Base-by-base conservation (phyloP, 75 land plant species). In the Ceratopteris richardii region DNA sequence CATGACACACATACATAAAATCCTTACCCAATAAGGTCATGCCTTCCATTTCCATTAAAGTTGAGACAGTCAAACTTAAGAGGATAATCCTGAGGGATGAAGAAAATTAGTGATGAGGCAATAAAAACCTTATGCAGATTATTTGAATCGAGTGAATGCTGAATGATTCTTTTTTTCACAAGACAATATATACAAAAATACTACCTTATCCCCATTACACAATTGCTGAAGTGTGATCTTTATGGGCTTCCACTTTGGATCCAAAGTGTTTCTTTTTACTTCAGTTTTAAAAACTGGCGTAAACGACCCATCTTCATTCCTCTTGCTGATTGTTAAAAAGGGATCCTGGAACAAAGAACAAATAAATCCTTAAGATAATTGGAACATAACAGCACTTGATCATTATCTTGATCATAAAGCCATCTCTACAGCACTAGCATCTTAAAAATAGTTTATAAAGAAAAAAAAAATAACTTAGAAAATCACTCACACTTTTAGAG, bases 201-300 rank as follows among this genome's bases (percentile, higher is more conserved):
- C 37, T 58, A 66, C 68, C 68, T 27, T 58, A 21, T 66, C 62
- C 1, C 68, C 68, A 58, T 66, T 66, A 28, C 50, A 42, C 18
- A 66, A 50, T 44, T 87, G 85, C 44, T 83, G 85, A 58, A 74
- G 60, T n/a, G 67, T 77, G 24, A 86, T 58, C 31, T 40, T 57
- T 14, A 91, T 28, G 24, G 87, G 83, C 48, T 71, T 87, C 93
- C 93, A 91, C 13, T 29, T 48, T 25, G 97, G 97, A 70, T 77
- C 81, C 57, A 87, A 71, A 56, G 80, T 79, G 61, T 87, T 76
- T 18, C 63, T 68, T n/a, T 84, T 71, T 2, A 84, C 93, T 60
- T 91, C 97, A 11, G 97, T 83, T 72, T 84, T 83, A 58, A 67
- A 87, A 30, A 87, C 62, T 14, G 93, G 85, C 28, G 81, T 44